Base-by-base conservation (phyloP, 23 red algal species). In the Chondrus crispus region DNA sequence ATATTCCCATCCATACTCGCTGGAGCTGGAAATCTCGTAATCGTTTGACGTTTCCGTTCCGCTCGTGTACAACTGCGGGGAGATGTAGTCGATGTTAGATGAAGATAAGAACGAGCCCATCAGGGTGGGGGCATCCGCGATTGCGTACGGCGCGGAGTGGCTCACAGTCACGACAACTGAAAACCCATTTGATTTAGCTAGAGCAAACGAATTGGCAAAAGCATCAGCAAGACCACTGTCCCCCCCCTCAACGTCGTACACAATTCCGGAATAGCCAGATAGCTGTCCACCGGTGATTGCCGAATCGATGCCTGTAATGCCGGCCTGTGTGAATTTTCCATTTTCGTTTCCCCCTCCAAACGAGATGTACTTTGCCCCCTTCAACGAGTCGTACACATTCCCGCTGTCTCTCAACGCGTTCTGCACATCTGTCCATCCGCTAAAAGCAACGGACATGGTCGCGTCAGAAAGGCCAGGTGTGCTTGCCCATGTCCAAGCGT, bases 181-280 rank as follows among this genome's bases (percentile, higher is more conserved):
- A 22, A 86, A 50, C 4, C 38, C 38, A 3, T 37, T 13, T 1
- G 8, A 19, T n/a, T 86, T 86, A 1, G 82, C 82, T 11, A 4
- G 29, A 14, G 2, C 2, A 24, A 89, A 89, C 2, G 85, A 89
- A 2, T 12, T 22, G 1, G 11, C 1, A 3, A 89, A 78, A 5
- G 5, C 2, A 1, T 2, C 2, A 24, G 38, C 4, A 3, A 89
- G 69, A 62, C 69, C 69, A 40, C 3, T 7, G 13, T 60, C 68
- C 20, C 85, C 85, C 39, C 76, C 69, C 32, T 89, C 85, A 13
- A 89, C 76, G 30, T 89, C 85, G 42, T 89, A 89, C 9, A 12
- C 12, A 28, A 89, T 89, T 29, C 85, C 85, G 20, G 19, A 3
- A 62, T 62, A 89, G 32, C 3, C 18, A 9, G 4, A 3, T 16